Conservation (phyloP, 495 filamentous ascomycete genomes). For the Polyplosphaeria fusca region DNA sequence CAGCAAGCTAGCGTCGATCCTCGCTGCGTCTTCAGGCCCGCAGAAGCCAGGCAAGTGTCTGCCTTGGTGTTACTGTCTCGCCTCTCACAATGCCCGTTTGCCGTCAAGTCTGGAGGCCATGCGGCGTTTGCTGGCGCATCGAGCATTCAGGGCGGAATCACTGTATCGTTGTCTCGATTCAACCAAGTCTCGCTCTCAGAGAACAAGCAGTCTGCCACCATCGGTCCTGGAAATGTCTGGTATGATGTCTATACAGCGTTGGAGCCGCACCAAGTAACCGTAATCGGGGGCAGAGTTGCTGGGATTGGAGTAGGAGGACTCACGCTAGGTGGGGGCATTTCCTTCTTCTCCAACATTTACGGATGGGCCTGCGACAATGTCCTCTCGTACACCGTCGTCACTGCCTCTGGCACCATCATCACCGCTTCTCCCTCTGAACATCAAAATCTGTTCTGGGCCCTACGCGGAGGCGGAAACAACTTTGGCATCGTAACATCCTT, state of each 20-base stretch:
- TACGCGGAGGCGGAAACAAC: conserved; percentile 50
- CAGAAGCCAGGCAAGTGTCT: conserved; percentile 42
- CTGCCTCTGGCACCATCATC: conserved; percentile 47
- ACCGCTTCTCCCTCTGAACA: conserved; percentile 41
- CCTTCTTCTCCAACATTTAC: conserved; percentile 25
- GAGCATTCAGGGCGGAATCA: conserved; percentile 53
- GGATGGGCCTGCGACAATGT: conserved; percentile 40
- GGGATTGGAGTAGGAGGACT: conserved; percentile 60
- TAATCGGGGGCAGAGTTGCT: conserved; percentile 54
- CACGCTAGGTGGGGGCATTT: conserved; percentile 46
- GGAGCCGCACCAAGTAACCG: conserved; percentile 45
- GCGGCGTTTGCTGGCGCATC: conserved; percentile 48
- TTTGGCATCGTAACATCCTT: conserved; percentile 46
- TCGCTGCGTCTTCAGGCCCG: conserved; percentile 46
- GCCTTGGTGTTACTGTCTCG: conserved; percentile 38
- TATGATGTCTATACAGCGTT: conserved; percentile 52
- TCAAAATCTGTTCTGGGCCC: conserved; percentile 52
- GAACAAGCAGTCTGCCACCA: conserved; percentile 39
- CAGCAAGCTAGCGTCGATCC: conserved; percentile 40
- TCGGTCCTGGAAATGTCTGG: conserved; percentile 54
- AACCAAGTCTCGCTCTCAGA: conserved; percentile 41
- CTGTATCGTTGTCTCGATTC: conserved; percentile 54
- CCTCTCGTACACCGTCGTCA: conserved; percentile 63
- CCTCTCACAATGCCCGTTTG: conserved; percentile 46
- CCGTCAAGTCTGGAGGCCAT: conserved; percentile 54